A percentile compares a stretch with the other conserved stretches of the same genome.
These are phyloP conservation scores for Pseudopithomyces chartarum DNA, from an alignment of 2,329 filamentous ascomycete genomes.

Conservation along the genomic window DNA sequence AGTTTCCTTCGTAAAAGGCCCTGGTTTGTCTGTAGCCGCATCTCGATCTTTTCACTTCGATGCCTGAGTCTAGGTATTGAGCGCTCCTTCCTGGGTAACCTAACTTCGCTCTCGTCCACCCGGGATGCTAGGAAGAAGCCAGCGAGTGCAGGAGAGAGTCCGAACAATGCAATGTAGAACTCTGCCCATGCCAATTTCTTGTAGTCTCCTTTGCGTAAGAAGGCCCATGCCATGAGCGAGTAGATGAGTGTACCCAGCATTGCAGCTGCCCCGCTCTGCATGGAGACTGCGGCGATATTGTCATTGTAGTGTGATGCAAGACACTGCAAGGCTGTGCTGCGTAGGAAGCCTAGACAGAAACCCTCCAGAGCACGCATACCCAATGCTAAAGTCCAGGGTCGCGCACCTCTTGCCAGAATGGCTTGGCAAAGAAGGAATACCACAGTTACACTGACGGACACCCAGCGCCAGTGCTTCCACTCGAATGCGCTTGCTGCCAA, in stretches of 20 bases:
- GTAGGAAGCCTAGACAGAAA: constrained; percentile 18
- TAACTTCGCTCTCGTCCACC: not conserved
- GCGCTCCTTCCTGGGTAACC: not conserved
- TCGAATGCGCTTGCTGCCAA: constrained; percentile 11
- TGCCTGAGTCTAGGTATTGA: not conserved
- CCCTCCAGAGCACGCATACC: constrained; percentile 24
- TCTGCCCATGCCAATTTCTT: not conserved
- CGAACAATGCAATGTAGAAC: constrained; percentile 8
- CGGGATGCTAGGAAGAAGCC: constrained; percentile 9
- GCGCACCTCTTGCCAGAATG: not conserved
- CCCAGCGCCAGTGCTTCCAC: not conserved
- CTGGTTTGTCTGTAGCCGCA: not conserved
- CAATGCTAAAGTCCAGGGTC: not conserved
- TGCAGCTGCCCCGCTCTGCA: constrained; percentile 29
- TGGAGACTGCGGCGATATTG: constrained; percentile 39
- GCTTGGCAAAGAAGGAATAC: constrained; percentile 5
- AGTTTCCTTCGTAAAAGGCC: not conserved
- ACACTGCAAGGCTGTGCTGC: constrained; percentile 14
- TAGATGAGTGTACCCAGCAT: constrained; percentile 24
- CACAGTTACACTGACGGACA: not conserved
- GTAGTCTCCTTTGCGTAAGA: not conserved
- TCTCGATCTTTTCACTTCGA: not conserved
- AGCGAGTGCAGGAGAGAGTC: constrained; percentile 10
- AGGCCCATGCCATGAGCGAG: constrained; percentile 7
- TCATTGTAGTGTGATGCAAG: constrained; percentile 28